Evolutionary conservation across 148 eudicot species (phyloP), one percentile per base, ranked within the genome.

Genomic region (Silene conica): DNA sequence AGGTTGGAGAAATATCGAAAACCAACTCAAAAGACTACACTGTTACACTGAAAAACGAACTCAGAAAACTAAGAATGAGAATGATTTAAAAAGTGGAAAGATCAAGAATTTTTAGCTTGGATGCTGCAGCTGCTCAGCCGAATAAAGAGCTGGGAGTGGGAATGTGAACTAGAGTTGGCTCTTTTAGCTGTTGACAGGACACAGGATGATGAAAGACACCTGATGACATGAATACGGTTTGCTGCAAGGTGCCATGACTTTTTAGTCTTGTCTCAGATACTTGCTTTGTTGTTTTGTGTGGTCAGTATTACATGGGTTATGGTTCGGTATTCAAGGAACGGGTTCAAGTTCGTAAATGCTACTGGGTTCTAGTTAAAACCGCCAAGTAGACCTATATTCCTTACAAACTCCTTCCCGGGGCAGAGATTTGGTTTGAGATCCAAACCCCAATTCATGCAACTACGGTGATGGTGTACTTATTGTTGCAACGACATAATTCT

Each of bases 1-100:
- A 26, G 66, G 41, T 63, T 64, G 57, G 52, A 52, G 71, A 56
- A 57, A 34, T 16, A 10, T 19, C n/a, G 8, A 15, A 31, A 62
- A 31, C 1, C 57, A 52, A 52, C 48, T 62, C 34, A 26, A 16
- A 61, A 61, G 13, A 0, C 16, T 61, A 61, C 65, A 61, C 34
- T 61, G 62, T 20, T 61, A 23, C 65, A 61, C 16, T 61, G 65
- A 23, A 11, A 61, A 61, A 61, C 18, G 26, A 61, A 61, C 65
- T 25, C 65, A 9, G 65, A 25, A 12, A 22, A 59, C 25, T 59
- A 22, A 0, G 20, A 19, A 31, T 25, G 25, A 67, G n/a, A 45
- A 50, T 50, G 55, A 12, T 50, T 12, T 50, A 54, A 34, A 11
- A 43, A 28, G 26, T 6, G 1, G 69, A 8, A 18, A 38, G 10